Evolutionary conservation across 148 eudicot genomes (phyloP), one percentile per base, ranked within the genome.

Genomic region (Pharnaceum exiguum): DNA sequence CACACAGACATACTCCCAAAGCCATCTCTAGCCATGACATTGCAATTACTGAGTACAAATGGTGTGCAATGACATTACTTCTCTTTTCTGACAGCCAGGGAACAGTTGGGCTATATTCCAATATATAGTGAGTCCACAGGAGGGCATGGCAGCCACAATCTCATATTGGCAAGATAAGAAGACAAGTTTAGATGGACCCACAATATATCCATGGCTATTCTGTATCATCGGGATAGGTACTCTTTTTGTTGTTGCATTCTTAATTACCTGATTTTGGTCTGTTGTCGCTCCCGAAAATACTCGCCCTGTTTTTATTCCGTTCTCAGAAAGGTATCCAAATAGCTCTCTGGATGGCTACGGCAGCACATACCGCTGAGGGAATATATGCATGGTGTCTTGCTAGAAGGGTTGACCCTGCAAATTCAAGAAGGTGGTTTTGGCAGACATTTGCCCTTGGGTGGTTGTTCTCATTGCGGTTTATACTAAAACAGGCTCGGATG

Each of bases 61-160:
- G 10, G 10, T 52, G 17, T 68, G 23, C 24, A 10, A 16, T 62
- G 63, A 51, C 90, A 87, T 75, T 82, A 87, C 73, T 91, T 87
- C 74, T 87, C 95, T 3, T 63, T 53, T 51, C 73, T 82, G 19
- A 87, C 87, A 76, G 97, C 97, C 7, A 87, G 79, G 76, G 70
- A 77, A 40, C 93, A 87, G 72, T 70, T 90, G 45, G 90, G 93
- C 10, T 91, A 84, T 51, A 69, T 64, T 42, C 97, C 97, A n/a
- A n/a, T n/a, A n/a, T 7, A 46, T 78, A 68, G 90, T 85, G 48
- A 87, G 70, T 68, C 77, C 96, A 17, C 57, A 52, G 44, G 84
- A 85, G 49, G 96, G 97, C 32, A 87, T 91, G 94, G 81, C 80
- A 38, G 67, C 73, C 10, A 91, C 96, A 42, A 85, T 85, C 60